Evolutionary conservation across 208 protist genomes (phyloP), one percentile per base, ranked within the genome.

Genomic region (Wallacemonas sp.): DNA sequence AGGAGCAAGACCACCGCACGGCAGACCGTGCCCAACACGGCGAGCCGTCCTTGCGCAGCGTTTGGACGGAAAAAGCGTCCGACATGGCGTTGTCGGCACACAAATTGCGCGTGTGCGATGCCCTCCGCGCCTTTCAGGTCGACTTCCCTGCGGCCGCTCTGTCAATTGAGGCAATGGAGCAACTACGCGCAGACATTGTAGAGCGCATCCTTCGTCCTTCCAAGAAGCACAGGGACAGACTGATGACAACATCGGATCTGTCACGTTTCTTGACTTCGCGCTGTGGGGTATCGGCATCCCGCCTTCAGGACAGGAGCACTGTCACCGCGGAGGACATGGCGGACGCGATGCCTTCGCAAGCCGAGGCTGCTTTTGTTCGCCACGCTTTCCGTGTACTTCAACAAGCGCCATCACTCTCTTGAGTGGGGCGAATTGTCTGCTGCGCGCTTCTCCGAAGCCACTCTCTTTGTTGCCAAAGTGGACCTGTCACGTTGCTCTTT

Each of bases 281-380:
- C 17, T 15, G 32, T 5, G 19, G 2, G 4, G 17, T 52, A n/a
- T n/a, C n/a, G n/a, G n/a, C n/a, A n/a, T n/a, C n/a, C n/a, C n/a
- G n/a, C n/a, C n/a, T n/a, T n/a, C n/a, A n/a, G n/a, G 2, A 53
- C 17, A 13, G 58, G 30, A 0, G 10, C 33, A 36, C 22, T 68
- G 8, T 8, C 17, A 39, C 60, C 4, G 44, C 29, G 5, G 21
- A 21, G 9, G 81, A 84, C 61, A 59, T 89, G 1, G 54, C 78
- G 19, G 85, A 94, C 34, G 74, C 55, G 8, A 73, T 94, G 73
- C 69, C 71, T 0, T 94, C 89, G 0, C 52, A 69, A 55, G 85
- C 89, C 8, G 85, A 94, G 63, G 80, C 81, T 2, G 62, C 70
- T 1, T 85, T 94, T 62, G 83, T 88, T 4, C 63, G 64, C 33